Evolutionary conservation across 2,329 filamentous ascomycete species (phyloP).

Genomic region (Cercospora zeae-maydis): DNA sequence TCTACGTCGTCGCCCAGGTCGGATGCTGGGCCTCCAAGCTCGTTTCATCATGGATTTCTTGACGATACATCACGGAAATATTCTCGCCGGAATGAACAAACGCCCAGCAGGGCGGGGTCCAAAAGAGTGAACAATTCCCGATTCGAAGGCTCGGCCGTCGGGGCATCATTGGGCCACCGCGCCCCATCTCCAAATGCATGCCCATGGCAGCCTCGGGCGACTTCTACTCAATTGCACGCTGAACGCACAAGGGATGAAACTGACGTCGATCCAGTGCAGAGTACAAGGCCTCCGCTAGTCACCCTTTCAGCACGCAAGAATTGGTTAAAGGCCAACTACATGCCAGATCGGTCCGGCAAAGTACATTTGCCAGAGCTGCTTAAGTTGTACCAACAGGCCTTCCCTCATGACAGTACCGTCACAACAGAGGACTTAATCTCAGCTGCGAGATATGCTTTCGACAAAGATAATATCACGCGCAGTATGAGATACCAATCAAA

Average conservation of each 20-base stretch:
- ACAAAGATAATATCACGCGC: constrained; percentile 32
- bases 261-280: neutral
- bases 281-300: neutral
- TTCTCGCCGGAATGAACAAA: neutral
- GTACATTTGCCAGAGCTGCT: neutral
- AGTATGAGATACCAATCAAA: constrained; percentile 26
- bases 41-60: neutral
- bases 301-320: neutral
- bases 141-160: neutral
- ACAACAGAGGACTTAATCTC: constrained; percentile 21
- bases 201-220: neutral
- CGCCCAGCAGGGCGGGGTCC: neutral
- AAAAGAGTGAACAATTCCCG: neutral
- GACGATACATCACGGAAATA: neutral
- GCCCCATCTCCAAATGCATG: neutral
- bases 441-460: constrained; percentile 30
- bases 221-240: neutral
- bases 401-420: neutral
- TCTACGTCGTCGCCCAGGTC: neutral
- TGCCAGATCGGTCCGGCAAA: neutral
- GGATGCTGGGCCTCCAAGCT: neutral
- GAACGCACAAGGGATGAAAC: neutral
- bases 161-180: neutral
- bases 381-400: neutral
- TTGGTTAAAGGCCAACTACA: constrained; percentile 2